Conservation (phyloP, 257 asterid genomes). For the Solanum virginianum region DNA sequence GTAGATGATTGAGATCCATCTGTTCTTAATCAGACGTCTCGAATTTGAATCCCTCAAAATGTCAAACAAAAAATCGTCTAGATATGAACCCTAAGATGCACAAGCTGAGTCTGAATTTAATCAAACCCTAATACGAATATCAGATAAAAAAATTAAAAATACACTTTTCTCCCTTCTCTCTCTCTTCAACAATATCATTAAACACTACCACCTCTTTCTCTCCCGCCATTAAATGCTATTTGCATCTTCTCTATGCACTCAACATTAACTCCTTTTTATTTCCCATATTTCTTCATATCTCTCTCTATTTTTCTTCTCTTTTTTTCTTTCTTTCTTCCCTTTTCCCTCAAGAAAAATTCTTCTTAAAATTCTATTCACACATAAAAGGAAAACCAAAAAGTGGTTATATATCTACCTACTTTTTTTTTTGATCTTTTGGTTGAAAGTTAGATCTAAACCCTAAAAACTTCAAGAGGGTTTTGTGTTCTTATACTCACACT, state of each 20-base stretch:
- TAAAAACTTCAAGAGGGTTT: neutral
- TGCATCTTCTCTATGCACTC: constrained; percentile 64
- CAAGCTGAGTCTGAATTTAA: neutral
- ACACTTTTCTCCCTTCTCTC: constrained; percentile 10
- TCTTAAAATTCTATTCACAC: constrained; percentile 55
- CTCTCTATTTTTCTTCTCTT: neutral
- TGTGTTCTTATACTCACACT: neutral
- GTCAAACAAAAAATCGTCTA: too few relatives aligned
- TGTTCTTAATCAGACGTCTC: neutral
- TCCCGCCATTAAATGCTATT: constrained; percentile 65
- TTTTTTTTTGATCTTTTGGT: neutral
- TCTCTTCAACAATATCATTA: constrained; percentile 40
- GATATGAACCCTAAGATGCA: neutral
- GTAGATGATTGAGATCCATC: neutral
- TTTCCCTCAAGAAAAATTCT: constrained; percentile 14
- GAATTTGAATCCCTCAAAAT: neutral
- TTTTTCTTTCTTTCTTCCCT: neutral
- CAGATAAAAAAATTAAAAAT: constrained; percentile 16
- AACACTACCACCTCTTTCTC: constrained; percentile 11
- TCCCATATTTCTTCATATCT: neutral
- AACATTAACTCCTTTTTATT: constrained; percentile 54
- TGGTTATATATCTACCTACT: neutral
- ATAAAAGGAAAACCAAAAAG: neutral
- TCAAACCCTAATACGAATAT: neutral
- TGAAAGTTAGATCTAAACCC: neutral